These are phyloP conservation scores for Picocystis sp. DNA, from an alignment of 163 green algal species.

Conservation along the genomic window DNA sequence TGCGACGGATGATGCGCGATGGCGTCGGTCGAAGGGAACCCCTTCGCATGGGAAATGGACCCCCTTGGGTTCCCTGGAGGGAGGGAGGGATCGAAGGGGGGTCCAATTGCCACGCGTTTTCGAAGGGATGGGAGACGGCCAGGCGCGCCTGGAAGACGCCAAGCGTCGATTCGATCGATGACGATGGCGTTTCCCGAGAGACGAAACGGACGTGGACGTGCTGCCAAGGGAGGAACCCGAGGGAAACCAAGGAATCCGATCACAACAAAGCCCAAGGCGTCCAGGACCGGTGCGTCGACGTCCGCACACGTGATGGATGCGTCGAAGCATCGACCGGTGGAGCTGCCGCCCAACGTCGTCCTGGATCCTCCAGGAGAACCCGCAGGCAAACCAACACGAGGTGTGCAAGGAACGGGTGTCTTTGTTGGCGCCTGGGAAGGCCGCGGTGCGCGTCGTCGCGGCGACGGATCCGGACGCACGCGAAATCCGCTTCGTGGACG, in stretches of 20 bases:
- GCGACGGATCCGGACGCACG: constrained; percentile 32
- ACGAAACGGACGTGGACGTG: constrained; percentile 20
- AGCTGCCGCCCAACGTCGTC: constrained; percentile 12
- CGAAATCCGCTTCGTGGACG: constrained; percentile 34
- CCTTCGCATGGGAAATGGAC: too few species aligned
- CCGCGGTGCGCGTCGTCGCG: constrained; percentile 34
- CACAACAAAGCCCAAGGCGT: constrained; percentile 7
- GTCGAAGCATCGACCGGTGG: constrained; percentile 16
- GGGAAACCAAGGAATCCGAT: constrained; percentile 1
- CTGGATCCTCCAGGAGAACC: constrained; percentile 26
- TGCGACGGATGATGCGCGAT: too few species aligned
- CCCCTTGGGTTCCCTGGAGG: too few species aligned
- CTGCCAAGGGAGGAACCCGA: constrained; percentile 32
- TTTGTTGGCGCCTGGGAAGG: constrained; percentile 33
- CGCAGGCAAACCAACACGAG: too few species aligned
- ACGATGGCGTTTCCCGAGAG: constrained; percentile 16
- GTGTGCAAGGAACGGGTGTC: constrained; percentile 26
- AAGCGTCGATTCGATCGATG: constrained; percentile 19
- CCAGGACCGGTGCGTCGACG: constrained; percentile 8
- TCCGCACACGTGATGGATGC: not conserved
- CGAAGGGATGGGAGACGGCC: too few species aligned
- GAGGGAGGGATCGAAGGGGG: too few species aligned
- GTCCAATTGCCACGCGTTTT: too few species aligned
- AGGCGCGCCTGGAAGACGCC: constrained; percentile 1
- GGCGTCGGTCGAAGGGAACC: too few species aligned